Base-by-base conservation (phyloP, 164 flowering plant species). In the Hamamelis virginiana region DNA sequence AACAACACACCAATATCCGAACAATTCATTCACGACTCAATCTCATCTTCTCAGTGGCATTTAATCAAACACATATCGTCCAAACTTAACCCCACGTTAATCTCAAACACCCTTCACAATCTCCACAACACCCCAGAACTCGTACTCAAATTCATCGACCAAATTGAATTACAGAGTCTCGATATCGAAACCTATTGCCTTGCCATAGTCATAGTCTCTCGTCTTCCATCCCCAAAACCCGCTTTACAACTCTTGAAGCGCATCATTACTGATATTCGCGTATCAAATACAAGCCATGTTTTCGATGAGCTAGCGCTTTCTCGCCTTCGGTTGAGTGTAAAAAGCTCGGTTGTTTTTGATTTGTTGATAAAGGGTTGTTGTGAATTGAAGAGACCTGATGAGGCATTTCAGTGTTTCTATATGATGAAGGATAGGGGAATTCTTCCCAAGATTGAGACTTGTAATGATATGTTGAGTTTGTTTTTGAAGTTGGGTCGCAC, bases 401-500 rank as follows among this genome's bases (percentile, higher is more conserved):
- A 83, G 41, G 89, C 83, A 1, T 27, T 83, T 14, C 75, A 78
- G 73, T 78, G 85, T 66, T 91, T 91, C 62, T 68, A 79, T 53
- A 57, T 83, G 74, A 87, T 91, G 96, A 91, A 82, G 74, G 81
- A 68, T 3, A 77, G 55, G 62, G 78, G 77, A 8, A 26, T 89
- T 21, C 52, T 77, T 58, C 92, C 97, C 0, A 85, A 77, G 67
- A 80, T 75, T 59, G 89, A 86, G 68, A 80, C 94, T 55, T 93
- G 94, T 70, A 91, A 93, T 78, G 73, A 57, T 10, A 74, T 93
- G 78, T 71, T 93, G 76, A 76, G 84, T 66, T 72, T 82, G 76
- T 76, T 91, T 69, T 23, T 82, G 68, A 87, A 77, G 80, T 75
- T 82, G 83, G 81, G 87, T 52, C 26, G 57, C 64, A 76, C 68